Evolutionary conservation across 768 basidiomycete species (phyloP).

Genomic region (Boletus rubescentipes): DNA sequence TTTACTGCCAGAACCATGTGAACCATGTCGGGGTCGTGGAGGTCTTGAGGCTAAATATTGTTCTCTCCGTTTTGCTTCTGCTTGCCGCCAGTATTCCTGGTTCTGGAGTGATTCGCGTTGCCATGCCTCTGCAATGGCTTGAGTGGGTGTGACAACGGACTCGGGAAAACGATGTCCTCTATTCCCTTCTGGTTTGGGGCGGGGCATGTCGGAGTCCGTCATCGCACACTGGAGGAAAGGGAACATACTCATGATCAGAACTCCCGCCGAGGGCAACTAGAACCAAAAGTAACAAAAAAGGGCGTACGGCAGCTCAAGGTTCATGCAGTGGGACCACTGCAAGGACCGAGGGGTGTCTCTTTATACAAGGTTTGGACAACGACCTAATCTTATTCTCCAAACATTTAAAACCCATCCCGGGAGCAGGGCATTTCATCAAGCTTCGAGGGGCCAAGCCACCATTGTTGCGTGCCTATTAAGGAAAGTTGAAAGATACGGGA

Average conservation of each 20-base stretch:
- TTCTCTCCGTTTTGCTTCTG: slow-evolving; percentile 46
- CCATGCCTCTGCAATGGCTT: slow-evolving; percentile 71
- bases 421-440: slow-evolving; percentile 17
- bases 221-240: slow-evolving; percentile 33
- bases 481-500: slow-evolving; percentile 35
- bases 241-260: slow-evolving; percentile 34
- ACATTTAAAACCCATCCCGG: slow-evolving; percentile 28
- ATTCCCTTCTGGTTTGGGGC: slow-evolving; percentile 35
- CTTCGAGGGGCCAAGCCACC: slow-evolving; percentile 24
- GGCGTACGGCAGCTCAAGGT: slow-evolving; percentile 39
- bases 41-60: slow-evolving; percentile 44
- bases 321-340: slow-evolving; percentile 31
- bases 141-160: slow-evolving; percentile 46
- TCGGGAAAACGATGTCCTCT: slow-evolving; percentile 30
- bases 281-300: slow-evolving; percentile 32
- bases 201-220: slow-evolving; percentile 36
- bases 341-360: slow-evolving; percentile 32
- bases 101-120: slow-evolving; percentile 57
- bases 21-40: slow-evolving; percentile 29
- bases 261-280: slow-evolving; percentile 17
- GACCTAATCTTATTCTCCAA: slow-evolving; percentile 31
- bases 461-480: slow-evolving; percentile 33
- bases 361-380: slow-evolving; percentile 37
- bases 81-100: slow-evolving; percentile 60
- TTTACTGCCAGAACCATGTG: slow-evolving; percentile 44